Evolutionary conservation across 202 grass and related monocot genomes (phyloP).

Genomic region (Carex arenaria): DNA sequence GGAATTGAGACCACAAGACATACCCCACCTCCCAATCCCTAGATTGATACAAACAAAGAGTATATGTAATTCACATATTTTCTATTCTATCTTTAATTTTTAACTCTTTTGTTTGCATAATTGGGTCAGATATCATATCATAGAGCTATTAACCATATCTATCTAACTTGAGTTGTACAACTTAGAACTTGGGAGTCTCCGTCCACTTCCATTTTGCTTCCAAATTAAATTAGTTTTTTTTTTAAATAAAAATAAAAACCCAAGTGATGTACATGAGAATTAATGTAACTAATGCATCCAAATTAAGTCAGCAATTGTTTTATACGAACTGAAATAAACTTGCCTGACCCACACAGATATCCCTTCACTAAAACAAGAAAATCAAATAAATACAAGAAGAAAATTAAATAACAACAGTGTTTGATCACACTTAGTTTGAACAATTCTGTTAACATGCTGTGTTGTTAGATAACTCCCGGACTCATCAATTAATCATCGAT

Average conservation of each 20-base stretch:
- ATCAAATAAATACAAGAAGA: not conserved
- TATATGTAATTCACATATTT: too few relatives aligned
- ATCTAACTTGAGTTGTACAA: not conserved
- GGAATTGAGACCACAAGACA: conserved; percentile 2
- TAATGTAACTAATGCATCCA: not conserved
- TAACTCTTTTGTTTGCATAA: too few relatives aligned
- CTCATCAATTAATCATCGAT: not conserved
- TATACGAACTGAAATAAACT: not conserved
- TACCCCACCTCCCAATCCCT: not conserved
- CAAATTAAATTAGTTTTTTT: not conserved
- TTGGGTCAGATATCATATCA: too few relatives aligned
- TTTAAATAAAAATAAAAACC: too few relatives aligned
- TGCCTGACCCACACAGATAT: not conserved
- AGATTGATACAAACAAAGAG: not conserved
- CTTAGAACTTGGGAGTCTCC: not conserved
- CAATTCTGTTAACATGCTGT: not conserved
- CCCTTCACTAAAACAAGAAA: not conserved
- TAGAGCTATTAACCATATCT: too few relatives aligned
- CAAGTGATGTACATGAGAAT: not conserved
- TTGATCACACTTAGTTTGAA: not conserved
- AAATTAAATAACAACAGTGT: not conserved
- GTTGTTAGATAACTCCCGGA: too few relatives aligned
- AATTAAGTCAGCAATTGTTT: not conserved
- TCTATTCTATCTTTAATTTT: too few relatives aligned
- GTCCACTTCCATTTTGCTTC: not conserved